Evolutionary conservation across 352 stramenopile species (phyloP).

Genomic region (Phytophthora sansomeana): DNA sequence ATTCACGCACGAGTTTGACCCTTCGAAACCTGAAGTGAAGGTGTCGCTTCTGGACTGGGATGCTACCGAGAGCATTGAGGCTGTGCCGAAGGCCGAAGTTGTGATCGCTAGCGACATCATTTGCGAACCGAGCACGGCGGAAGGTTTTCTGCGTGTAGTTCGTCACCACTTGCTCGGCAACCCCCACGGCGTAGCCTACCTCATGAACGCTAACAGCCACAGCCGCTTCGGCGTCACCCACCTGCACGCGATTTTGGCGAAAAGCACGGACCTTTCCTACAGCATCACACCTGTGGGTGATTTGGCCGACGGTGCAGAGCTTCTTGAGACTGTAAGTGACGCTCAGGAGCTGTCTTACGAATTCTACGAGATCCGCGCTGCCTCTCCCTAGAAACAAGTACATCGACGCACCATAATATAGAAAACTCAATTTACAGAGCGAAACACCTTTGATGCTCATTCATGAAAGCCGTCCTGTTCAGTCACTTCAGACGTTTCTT

Average conservation of each 20-base stretch:
- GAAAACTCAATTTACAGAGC: conserved; percentile 6
- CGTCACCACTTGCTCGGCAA: conserved; percentile 58
- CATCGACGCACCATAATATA: conserved; percentile 8
- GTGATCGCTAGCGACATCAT: conserved; percentile 91
- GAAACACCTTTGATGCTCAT: background rate
- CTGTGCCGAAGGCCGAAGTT: conserved; percentile 69
- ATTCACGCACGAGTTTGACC: conserved; percentile 77
- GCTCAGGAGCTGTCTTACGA: conserved; percentile 86
- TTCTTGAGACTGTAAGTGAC: conserved; percentile 83
- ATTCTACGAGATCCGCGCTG: conserved; percentile 83
- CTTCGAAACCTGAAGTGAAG: conserved; percentile 53
- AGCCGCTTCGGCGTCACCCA: conserved; percentile 86
- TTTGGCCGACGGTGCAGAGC: conserved; percentile 58
- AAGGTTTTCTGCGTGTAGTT: conserved; percentile 87
- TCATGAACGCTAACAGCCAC: conserved; percentile 90
- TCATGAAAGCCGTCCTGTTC: background rate
- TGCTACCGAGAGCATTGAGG: conserved; percentile 66
- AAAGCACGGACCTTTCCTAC: conserved; percentile 67
- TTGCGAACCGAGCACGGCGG: conserved; percentile 85
- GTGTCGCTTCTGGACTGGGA: conserved; percentile 85
- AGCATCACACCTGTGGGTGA: conserved; percentile 74
- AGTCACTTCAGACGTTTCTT: conserved; percentile 2
- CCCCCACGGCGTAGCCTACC: conserved; percentile 68
- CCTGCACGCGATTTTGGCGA: conserved; percentile 68
- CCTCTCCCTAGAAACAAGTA: conserved; percentile 17